These are phyloP conservation scores for cucumber (Cucumis sativus) DNA, from an alignment of 306 rosid species.

Conservation along the genomic window DNA sequence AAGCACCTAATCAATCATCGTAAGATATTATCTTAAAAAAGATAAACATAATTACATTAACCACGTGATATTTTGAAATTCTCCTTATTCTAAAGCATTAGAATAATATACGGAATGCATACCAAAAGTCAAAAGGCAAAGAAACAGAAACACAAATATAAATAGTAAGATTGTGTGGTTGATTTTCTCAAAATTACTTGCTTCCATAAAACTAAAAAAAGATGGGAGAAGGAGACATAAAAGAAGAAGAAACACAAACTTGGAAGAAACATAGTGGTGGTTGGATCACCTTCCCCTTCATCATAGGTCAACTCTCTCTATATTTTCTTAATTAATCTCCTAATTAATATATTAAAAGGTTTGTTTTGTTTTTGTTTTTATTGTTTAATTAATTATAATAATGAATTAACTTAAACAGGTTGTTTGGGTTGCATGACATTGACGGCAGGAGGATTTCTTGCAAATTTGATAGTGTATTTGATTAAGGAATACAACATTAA, in stretches of 20 bases:
- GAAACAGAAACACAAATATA: no score
- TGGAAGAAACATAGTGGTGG: conserved; percentile 18
- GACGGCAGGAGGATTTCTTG: conserved; percentile 16
- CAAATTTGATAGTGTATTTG: conserved; percentile 26
- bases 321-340: not conserved
- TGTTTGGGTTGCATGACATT: conserved; percentile 14
- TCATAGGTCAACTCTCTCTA: conserved; percentile 8
- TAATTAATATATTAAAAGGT: no score
- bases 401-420: conserved; percentile 7
- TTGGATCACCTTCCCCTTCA: conserved; percentile 37
- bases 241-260: not conserved
- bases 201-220: not conserved
- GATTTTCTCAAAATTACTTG: not conserved
- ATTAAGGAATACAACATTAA: conserved; percentile 21
- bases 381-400: no score
- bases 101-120: no score
- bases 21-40: no score
- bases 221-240: not conserved
- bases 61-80: no score
- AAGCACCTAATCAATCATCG: no score
- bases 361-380: no score
- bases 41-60: no score
- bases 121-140: not conserved
- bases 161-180: not conserved
- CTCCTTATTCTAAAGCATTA: no score